phyloP scores from a whole-genome alignment of 345 rosid genomes.

The Moringa oleifera region DNA sequence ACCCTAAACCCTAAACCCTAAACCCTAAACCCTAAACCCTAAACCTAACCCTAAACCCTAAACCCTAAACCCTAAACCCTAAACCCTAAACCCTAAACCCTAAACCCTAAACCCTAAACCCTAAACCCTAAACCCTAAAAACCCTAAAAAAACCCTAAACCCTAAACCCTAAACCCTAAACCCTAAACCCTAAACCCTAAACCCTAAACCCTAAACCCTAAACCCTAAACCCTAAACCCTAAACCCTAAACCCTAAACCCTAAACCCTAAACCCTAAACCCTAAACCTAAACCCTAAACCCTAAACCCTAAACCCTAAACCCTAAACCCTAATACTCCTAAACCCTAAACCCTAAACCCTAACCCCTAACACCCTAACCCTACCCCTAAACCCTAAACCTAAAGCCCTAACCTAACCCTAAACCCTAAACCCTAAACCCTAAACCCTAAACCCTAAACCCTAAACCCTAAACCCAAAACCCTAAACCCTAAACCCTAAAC shows the following conservation, averaged over 20 bases:
- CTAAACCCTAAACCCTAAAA: slow-evolving; percentile 14
- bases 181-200: slow-evolving; percentile 15
- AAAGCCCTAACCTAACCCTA: slow-evolving; percentile 11
- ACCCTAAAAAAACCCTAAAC: slow-evolving; percentile 13
- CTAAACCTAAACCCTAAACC: slow-evolving; percentile 1
- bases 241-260: slow-evolving; percentile 14
- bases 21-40: slow-evolving; percentile 21
- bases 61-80: slow-evolving; percentile 11
- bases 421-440: slow-evolving; percentile 16
- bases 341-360: no score
- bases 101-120: slow-evolving; percentile 8
- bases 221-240: slow-evolving; percentile 20
- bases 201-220: slow-evolving; percentile 11
- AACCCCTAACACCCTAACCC: slow-evolving; percentile 9
- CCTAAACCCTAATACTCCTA: slow-evolving; percentile 9
- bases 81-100: slow-evolving; percentile 5
- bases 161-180: slow-evolving; percentile 21
- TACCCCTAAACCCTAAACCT: slow-evolving; percentile 15
- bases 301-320: slow-evolving; percentile 6
- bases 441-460: slow-evolving; percentile 10
- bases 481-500: slow-evolving; percentile 16
- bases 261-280: slow-evolving; percentile 7
- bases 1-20: slow-evolving; percentile 9
- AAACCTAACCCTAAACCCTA: slow-evolving; percentile 14
- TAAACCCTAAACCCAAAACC: slow-evolving; percentile 14